Evolutionary conservation across 257 asterid species (phyloP), one percentile per base, ranked within the genome.

Genomic region (Fraxinus quadrangulata): DNA sequence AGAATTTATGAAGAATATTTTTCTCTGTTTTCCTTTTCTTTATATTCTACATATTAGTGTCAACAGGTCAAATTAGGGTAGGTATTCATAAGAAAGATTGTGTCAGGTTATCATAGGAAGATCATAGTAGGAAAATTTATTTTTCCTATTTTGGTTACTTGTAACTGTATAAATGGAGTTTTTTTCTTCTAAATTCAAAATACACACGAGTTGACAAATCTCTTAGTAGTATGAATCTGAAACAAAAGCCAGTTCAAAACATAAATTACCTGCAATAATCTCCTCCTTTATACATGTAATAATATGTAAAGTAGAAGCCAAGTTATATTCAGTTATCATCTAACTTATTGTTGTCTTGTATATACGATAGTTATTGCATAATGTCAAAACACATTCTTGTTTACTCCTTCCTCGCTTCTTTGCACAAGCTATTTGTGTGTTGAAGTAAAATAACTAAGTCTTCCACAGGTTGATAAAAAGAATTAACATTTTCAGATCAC

Each of bases 281-380:
- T 59, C 67, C 67, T 59, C 67, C 67, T 21, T 56, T 56, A 59
- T 59, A 21, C 9, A 19, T 59, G 67, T 59, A 59, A 59, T n/a
- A n/a, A 63, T 63, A 63, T 23, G 34, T 11, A 26, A 61, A 63
- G 69, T 23, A 63, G 36, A 10, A 23, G 33, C 69, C 69, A 63
- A 63, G 11, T 24, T 63, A 10, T 23, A 24, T 63, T 12, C 36
- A 23, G 69, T 4, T 12, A 63, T 63, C 69, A 2, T 24, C 34
- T 8, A 63, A 24, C 3, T 54, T 54, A 54, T 9, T 63, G 66
- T 21, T 61, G 34, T 24, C 33, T 26, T 63, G 69, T 63, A 0
- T 26, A 63, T 26, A 63, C 30, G 19, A 26, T 63, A 24, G 36
- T 12, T 63, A 12, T 12, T 63, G 7, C 28, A 63, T 26, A 0